Evolutionary conservation across 1,139 yeast genomes (phyloP), one percentile per base, ranked within the genome.

Genomic region (Kodamaea ohmeri): DNA sequence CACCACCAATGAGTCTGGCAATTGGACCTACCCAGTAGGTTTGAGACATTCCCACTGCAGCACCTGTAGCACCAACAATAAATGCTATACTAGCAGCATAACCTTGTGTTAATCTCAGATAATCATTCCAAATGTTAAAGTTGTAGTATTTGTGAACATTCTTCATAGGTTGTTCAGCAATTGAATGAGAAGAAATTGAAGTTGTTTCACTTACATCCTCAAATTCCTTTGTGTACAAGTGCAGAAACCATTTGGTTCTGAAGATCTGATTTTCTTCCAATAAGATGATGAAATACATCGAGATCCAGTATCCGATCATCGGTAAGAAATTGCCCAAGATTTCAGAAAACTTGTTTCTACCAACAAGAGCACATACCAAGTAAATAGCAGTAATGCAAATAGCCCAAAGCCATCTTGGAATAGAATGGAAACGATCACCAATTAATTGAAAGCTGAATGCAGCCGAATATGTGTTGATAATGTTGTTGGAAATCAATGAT

Each of bases 251-350:
- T 27, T 65, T 59, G 2, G 80, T 71, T 55, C 96, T 74, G 63
- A 88, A 88, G 15, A 88, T 72, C 5, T 73, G 40, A 52, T 86
- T 86, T 55, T 89, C 97, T 52, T 86, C 90, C 2, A 86, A 46
- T 33, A 88, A 61, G 37, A 88, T 61, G 19, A 78, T 76, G 51
- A 84, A 78, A 60, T 88, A 89, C 66, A 89, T 86, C 38, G 92
- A 80, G 38, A 86, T 76, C 97, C 97, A 89, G 63, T 89, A 89
- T 1, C 96, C 96, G 44, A 89, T 78, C 96, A 89, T 88, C 7
- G 97, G 96, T 49, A 89, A 67, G 65, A 89, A 89, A 54, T 88
- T 89, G n/a, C 89, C 79, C 53, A 89, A 67, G 45, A 88, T 87
- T 3, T 80, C 71, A 33, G 89, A 73, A 56, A 89, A 84, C 50